phyloP scores from a whole-genome alignment of 306 rosid species.

The Dryas octopetala region DNA sequence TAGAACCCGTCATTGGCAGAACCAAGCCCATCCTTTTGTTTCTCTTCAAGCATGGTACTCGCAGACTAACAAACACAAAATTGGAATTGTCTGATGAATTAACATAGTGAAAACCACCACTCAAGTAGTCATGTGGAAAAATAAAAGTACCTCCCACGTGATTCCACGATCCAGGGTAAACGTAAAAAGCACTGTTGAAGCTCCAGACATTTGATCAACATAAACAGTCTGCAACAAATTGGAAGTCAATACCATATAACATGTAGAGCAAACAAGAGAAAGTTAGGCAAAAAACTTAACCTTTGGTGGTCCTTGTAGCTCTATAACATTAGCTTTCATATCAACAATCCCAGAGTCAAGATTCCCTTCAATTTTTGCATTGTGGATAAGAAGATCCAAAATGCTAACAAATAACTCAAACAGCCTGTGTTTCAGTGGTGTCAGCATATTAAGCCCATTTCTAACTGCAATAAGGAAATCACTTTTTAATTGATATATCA shows the following conservation, averaged over 20 bases:
- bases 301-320: slow-evolving; percentile 90
- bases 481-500: slow-evolving; percentile 24
- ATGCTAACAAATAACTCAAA: slow-evolving; percentile 88
- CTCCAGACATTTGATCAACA: slow-evolving; percentile 87
- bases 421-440: slow-evolving; percentile 49
- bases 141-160: slow-evolving; percentile 78
- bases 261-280: slow-evolving; percentile 17
- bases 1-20: slow-evolving; percentile 90
- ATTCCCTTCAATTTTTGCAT: slow-evolving; percentile 95
- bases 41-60: slow-evolving; percentile 74
- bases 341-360: slow-evolving; percentile 97
- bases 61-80: slow-evolving; percentile 55
- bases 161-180: slow-evolving; percentile 94
- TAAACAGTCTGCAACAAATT: slow-evolving; percentile 69
- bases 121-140: slow-evolving; percentile 23
- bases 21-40: slow-evolving; percentile 81
- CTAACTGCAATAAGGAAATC: slow-evolving; percentile 27
- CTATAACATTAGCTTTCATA: slow-evolving; percentile 84
- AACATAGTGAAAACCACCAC: slow-evolving; percentile 14
- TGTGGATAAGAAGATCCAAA: slow-evolving; percentile 90
- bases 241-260: slow-evolving; percentile 27
- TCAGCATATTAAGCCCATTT: slow-evolving; percentile 34
- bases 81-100: slow-evolving; percentile 18
- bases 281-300: slow-evolving; percentile 36
- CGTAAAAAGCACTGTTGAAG: slow-evolving; percentile 84